Conservation (phyloP, 202 grass and related monocot genomes). For the Schoenoplectus tabernaemontani region DNA sequence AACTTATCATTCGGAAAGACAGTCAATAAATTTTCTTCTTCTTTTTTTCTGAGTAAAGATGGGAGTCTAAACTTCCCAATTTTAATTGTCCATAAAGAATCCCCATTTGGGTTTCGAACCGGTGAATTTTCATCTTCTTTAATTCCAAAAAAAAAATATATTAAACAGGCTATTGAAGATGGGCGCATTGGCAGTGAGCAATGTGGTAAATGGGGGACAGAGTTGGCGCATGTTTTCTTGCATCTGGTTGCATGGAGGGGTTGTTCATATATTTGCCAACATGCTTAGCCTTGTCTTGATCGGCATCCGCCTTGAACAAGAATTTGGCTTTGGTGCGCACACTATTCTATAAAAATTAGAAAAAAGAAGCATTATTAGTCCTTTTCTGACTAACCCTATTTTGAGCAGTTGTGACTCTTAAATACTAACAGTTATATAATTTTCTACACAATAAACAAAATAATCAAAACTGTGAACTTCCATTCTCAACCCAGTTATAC, state of each 20-base stretch:
- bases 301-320: conserved; percentile 80
- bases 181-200: conserved; percentile 56
- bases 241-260: conserved; percentile 94
- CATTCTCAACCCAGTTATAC: background rate
- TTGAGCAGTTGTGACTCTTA: background rate
- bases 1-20: no score
- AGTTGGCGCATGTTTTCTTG: conserved; percentile 80
- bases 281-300: conserved; percentile 86
- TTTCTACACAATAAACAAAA: background rate
- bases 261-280: conserved; percentile 84
- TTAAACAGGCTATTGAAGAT: conserved; percentile 57
- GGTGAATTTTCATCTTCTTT: no score
- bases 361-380: background rate
- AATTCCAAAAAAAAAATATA: background rate
- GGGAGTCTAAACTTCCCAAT: no score
- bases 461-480: background rate
- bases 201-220: conserved; percentile 60
- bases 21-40: no score
- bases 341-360: background rate
- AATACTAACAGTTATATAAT: background rate
- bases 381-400: background rate
- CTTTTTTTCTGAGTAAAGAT: no score
- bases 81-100: no score
- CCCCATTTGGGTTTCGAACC: no score
- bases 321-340: conserved; percentile 83